These are phyloP conservation scores for Tetrapisispora arboricola DNA, from an alignment of 805 yeast species.

Conservation along the genomic window DNA sequence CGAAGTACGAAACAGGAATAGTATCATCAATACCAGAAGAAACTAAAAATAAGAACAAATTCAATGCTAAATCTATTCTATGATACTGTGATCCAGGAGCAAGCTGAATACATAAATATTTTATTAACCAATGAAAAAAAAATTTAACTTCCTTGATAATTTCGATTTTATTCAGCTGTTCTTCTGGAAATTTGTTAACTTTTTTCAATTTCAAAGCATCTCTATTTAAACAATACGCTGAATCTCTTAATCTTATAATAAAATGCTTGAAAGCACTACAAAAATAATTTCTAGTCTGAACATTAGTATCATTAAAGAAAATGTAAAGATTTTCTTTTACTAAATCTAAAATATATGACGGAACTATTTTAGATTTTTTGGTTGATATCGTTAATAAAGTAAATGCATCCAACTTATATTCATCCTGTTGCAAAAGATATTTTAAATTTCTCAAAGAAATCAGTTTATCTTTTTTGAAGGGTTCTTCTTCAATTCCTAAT, in stretches of 20 bases:
- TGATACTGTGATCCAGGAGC: conserved; percentile 52
- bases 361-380: conserved; percentile 50
- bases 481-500: conserved; percentile 42
- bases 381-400: conserved; percentile 52
- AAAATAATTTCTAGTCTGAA: conserved; percentile 60
- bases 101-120: conserved; percentile 31
- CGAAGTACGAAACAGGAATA: conserved; percentile 30
- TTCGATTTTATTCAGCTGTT: conserved; percentile 26
- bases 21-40: conserved; percentile 47
- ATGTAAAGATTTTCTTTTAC: conserved; percentile 37
- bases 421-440: conserved; percentile 37
- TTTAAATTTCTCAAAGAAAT: conserved; percentile 28
- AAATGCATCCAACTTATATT: conserved; percentile 42
- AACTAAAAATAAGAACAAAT: conserved; percentile 37
- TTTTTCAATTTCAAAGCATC: conserved; percentile 36
- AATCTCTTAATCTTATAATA: conserved; percentile 55
- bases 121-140: conserved; percentile 36
- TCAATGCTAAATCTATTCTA: conserved; percentile 39
- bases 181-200: conserved; percentile 30
- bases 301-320: conserved; percentile 52
- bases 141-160: conserved; percentile 27
- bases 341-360: conserved; percentile 34
- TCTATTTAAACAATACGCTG: conserved; percentile 48
- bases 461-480: conserved; percentile 32
- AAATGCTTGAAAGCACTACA: conserved; percentile 53